Evolutionary conservation across 164 flowering plant species (phyloP).

Genomic region (Sedum album): DNA sequence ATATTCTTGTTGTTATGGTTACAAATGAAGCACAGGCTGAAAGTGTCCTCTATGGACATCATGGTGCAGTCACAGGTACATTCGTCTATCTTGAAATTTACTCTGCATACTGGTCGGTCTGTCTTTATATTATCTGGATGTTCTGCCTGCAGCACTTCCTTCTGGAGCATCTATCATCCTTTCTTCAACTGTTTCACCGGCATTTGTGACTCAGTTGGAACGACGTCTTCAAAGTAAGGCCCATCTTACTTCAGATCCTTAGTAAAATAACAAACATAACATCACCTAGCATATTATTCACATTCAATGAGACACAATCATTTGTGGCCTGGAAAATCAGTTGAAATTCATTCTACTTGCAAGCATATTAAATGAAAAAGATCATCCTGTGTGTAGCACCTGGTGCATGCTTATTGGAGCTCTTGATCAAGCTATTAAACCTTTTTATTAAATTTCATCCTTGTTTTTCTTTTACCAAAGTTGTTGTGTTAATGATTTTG

Average conservation of each 20-base stretch:
- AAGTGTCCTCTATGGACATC: slow-evolving; percentile 70
- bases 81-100: neutral
- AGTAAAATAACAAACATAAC: neutral
- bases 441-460: neutral
- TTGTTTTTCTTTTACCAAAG: neutral
- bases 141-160: slow-evolving; percentile 54
- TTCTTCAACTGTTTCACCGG: slow-evolving; percentile 95
- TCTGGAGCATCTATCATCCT: slow-evolving; percentile 76
- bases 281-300: neutral
- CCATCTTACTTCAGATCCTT: neutral
- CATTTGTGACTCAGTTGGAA: slow-evolving; percentile 58
- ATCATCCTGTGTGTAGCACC: neutral
- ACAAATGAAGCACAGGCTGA: slow-evolving; percentile 94
- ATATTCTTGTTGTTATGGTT: slow-evolving; percentile 86
- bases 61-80: slow-evolving; percentile 77
- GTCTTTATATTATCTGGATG: slow-evolving; percentile 9
- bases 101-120: slow-evolving; percentile 7
- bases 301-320: neutral
- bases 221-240: slow-evolving; percentile 57
- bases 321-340: neutral
- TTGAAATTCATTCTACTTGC: neutral
- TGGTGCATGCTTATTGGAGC: neutral
- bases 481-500: neutral
- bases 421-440: neutral
- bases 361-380: too few relatives aligned